Percentiles rank a stretch among this genome's conserved stretches.
These are phyloP conservation scores for Hemileccinum rubropunctum DNA, from an alignment of 768 basidiomycete species.

Conservation along the genomic window DNA sequence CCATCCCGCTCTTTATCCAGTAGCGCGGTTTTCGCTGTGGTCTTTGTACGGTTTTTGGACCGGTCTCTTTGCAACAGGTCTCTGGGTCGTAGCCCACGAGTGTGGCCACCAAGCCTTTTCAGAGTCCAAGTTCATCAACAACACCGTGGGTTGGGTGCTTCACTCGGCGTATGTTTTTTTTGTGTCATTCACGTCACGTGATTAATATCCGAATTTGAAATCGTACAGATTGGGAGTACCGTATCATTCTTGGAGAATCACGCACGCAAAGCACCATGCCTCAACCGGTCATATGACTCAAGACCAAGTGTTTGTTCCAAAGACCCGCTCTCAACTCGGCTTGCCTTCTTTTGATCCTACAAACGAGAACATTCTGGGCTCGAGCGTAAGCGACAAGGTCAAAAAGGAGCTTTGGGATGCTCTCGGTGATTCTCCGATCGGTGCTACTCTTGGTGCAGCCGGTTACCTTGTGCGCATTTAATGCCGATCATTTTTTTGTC, in stretches of 20 bases:
- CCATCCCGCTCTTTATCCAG: slow-evolving; percentile 57
- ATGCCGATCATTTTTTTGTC: not conserved
- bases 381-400: slow-evolving; percentile 62
- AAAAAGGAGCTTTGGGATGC: slow-evolving; percentile 80
- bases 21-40: slow-evolving; percentile 70
- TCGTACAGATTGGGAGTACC: slow-evolving; percentile 80
- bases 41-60: slow-evolving; percentile 75
- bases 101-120: slow-evolving; percentile 98
- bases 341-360: slow-evolving; percentile 64
- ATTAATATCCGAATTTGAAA: slow-evolving; percentile 16
- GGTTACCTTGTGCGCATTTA: slow-evolving; percentile 54
- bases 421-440: slow-evolving; percentile 87
- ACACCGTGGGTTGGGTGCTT: slow-evolving; percentile 87
- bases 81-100: slow-evolving; percentile 95
- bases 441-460: slow-evolving; percentile 50
- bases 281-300: slow-evolving; percentile 90
- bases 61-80: slow-evolving; percentile 85
- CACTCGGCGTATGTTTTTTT: slow-evolving; percentile 71
- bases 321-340: slow-evolving; percentile 73
- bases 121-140: slow-evolving; percentile 87
- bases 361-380: slow-evolving; percentile 63
- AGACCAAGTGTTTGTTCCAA: slow-evolving; percentile 94
- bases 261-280: slow-evolving; percentile 94
- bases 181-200: slow-evolving; percentile 21
- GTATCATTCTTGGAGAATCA: slow-evolving; percentile 95